Base-by-base conservation (phyloP, 495 filamentous ascomycete species). In the Penicillium roqueforti region DNA sequence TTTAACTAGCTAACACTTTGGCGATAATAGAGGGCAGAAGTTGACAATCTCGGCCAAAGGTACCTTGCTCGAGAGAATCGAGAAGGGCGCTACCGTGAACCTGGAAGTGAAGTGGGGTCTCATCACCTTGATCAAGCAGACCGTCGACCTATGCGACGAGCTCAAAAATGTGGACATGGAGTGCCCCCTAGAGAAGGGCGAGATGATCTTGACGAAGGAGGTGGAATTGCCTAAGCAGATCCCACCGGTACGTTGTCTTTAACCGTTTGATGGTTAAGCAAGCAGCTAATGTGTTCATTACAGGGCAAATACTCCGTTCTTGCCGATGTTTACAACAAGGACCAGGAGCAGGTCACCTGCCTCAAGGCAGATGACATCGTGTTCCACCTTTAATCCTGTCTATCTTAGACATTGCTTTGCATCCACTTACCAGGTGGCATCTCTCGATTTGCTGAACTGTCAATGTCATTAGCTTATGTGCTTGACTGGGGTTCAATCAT, bases 31-130 rank as follows among this genome's bases (percentile, higher is more conserved):
- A 51, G 95, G 95, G 53, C 37, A 82, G 43, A 78, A 78, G n/a
- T 85, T 99, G 55, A 78, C 72, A 16, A 95, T 99, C 73, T 76
- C 80, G 42, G 93, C 92, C 14, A 73, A 67, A 22, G 93, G 95
- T 53, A 84, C 69, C 14, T 75, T 99, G 41, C 77, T 72, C 51
- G 69, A 92, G 53, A 60, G 69, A 11, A 78, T 99, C 53, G 78
- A 80, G n/a, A 66, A 88, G 34, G 92, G 89, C 47, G 87, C 95
- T 37, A 85, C 84, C 53, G 84, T 96, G 31, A 76, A 85, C 26
- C 68, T 99, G 28, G 78, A 84, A 51, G 92, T 97, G 74, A 97
- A 96, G 70, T 99, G 92, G 68, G 93, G 71, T 23, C 74, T 95
- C 61, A 96, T 99, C 66, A 88, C 84, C 43, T 77, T 99, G 51